These are phyloP conservation scores for Phytopythium chamaehyphon DNA, from an alignment of 352 stramenopile species.

Conservation along the genomic window DNA sequence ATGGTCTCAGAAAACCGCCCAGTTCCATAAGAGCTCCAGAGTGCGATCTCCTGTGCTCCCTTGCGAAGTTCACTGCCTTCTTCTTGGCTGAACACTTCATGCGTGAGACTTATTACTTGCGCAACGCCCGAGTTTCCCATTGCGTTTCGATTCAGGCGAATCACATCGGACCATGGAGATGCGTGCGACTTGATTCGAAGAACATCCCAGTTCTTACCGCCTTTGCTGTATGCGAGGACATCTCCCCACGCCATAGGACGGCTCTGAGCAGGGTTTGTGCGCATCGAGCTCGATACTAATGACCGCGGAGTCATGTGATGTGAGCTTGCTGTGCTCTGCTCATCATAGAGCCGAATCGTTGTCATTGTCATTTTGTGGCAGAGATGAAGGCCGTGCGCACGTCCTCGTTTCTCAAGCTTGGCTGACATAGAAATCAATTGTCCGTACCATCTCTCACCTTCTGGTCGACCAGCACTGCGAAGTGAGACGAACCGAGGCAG, in stretches of 20 bases:
- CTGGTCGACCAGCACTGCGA: slow-evolving; percentile 73
- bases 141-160: slow-evolving; percentile 83
- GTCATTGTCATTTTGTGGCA: slow-evolving; percentile 87
- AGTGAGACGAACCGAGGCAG: slow-evolving; percentile 84
- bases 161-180: slow-evolving; percentile 81
- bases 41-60: slow-evolving; percentile 71
- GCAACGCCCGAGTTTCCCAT: slow-evolving; percentile 87
- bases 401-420: slow-evolving; percentile 54
- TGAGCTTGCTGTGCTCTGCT: slow-evolving; percentile 78
- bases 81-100: slow-evolving; percentile 51
- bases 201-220: slow-evolving; percentile 81
- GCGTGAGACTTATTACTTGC: slow-evolving; percentile 83
- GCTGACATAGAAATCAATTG: slow-evolving; percentile 59
- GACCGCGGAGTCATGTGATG: slow-evolving; percentile 80
- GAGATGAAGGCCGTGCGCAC: slow-evolving; percentile 71
- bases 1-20: slow-evolving; percentile 84
- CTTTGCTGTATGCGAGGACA: slow-evolving; percentile 67
- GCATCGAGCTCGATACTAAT: slow-evolving; percentile 66
- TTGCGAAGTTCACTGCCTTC: slow-evolving; percentile 58
- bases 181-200: slow-evolving; percentile 70
- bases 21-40: slow-evolving; percentile 84
- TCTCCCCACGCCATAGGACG: slow-evolving; percentile 77
- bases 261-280: slow-evolving; percentile 74
- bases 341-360: slow-evolving; percentile 85
- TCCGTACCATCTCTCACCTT: slow-evolving; percentile 84